A percentile compares a stretch with the other conserved stretches of the same genome.
These are phyloP conservation scores for Soucietia sequanensis DNA, from an alignment of 805 yeast genomes.

Conservation along the genomic window DNA sequence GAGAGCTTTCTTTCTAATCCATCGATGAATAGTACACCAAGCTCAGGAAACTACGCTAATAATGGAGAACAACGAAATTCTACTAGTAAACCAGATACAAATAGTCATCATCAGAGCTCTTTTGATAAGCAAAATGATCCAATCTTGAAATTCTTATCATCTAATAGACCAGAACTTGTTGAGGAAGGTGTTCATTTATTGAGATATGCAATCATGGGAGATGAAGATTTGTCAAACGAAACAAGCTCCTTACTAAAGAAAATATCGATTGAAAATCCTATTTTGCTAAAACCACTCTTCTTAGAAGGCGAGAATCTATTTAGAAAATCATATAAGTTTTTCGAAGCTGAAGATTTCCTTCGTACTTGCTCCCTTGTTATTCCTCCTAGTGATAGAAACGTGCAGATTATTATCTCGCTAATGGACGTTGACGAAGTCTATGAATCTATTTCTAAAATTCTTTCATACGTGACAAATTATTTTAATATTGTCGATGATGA, in stretches of 20 bases:
- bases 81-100: slow-evolving; percentile 30
- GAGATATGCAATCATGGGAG: slow-evolving; percentile 36
- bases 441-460: slow-evolving; percentile 23
- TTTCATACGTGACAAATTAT: slow-evolving; percentile 30
- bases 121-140: slow-evolving; percentile 31
- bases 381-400: slow-evolving; percentile 17
- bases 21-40: too few relatives aligned
- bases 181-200: slow-evolving; percentile 37
- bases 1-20: too few relatives aligned
- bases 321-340: slow-evolving; percentile 21
- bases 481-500: slow-evolving; percentile 28
- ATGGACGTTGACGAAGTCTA: slow-evolving; percentile 28
- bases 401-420: slow-evolving; percentile 20
- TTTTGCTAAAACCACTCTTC: slow-evolving; percentile 30
- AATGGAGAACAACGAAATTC: too few relatives aligned
- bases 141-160: slow-evolving; percentile 33
- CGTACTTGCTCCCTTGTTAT: slow-evolving; percentile 25
- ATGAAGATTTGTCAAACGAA: slow-evolving; percentile 30
- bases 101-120: slow-evolving; percentile 13
- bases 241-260: slow-evolving; percentile 19
- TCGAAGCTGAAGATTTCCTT: slow-evolving; percentile 34
- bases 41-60: too few relatives aligned
- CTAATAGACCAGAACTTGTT: slow-evolving; percentile 26
- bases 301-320: slow-evolving; percentile 22
- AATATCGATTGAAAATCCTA: slow-evolving; percentile 30